Evolutionary conservation across 176 grass and related monocot genomes (phyloP), one percentile per base, ranked within the genome.

Genomic region (Oryza longistaminata): DNA sequence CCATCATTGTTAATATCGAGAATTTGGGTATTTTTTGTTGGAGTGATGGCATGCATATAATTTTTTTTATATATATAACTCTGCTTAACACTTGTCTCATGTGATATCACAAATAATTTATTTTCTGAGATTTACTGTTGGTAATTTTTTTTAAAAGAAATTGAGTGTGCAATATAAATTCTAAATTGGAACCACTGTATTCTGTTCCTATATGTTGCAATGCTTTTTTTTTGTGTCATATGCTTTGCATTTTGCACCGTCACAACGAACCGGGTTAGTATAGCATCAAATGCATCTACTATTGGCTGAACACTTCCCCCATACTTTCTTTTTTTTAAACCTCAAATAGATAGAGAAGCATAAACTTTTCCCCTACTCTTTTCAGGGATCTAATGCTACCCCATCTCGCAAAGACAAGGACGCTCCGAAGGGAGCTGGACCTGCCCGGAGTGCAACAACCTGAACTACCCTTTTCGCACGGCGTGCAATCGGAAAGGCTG

Each of bases 401-500:
- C 64, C 76, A 39, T 43, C 70, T 73, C 78, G 86, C 33, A 90
- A 94, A 70, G 96, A 97, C 45, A 50, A 86, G 69, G 96, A 95
- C 55, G 85, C 74, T 2, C 96, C 96, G 5, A 92, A 79, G 91
- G 91, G 60, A 98, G 93, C 68, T 98, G 96, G 96, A 95, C 85
- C n/a, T 98, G 96, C 73, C 64, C 79, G 1, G 92, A 98, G 52
- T 98, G 96, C 49, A 98, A 83, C 68, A 95, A 98, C 70, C 70
- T 98, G 53, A 98, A 93, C 81, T 98, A 98, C 26, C 93, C 96
- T 2, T 98, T 98, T 58, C 96, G 91, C 75, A 89, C 73, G 0
- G 83, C 83, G 33, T 98, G 96, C 78, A 95, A 95, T 70, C 58
- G 96, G 35, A 98, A 95, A 85, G 96, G 96, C 26, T 95, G 93